Evolutionary conservation across 1,139 yeast genomes (phyloP), one percentile per base, ranked within the genome.

Genomic region (Magnusiomyces fungicola): DNA sequence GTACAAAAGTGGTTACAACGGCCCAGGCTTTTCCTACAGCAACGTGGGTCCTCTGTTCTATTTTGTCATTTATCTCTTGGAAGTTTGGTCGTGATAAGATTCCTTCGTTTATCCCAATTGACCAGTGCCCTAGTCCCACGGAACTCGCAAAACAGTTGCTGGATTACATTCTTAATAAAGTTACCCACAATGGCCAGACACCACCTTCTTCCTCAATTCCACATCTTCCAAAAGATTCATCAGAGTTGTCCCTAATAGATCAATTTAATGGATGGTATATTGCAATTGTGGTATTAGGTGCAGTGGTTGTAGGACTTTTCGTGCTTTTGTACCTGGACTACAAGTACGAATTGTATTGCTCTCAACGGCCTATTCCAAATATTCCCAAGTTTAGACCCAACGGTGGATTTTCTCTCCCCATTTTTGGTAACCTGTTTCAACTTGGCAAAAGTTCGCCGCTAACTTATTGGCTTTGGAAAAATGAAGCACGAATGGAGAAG

Each of bases 381-480:
- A 59, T 78, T 2, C 72, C 74, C 21, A 49, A 49, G 7, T 69
- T 79, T 32, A 19, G 21, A 12, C 36, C 36, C 9, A 37, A 37
- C 25, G 45, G 45, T n/a, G 51, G 53, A 4, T 43, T 48, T 21
- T 45, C 50, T 9, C 23, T 64, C 41, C 86, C 87, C 0, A 57
- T 81, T 3, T 67, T 79, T 2, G 87, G 68, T 6, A 77, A 74
- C 56, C 58, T 78, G 5, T 66, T 74, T 48, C 78, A 75, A 49
- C 69, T 78, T 0, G 63, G 71, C 27, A 51, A 66, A 16, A 74
- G 79, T 53, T 86, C 88, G 0, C 75, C 87, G 2, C 49, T 69
- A 39, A 67, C 68, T 2, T 82, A 75, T 60, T 56, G 67, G 53
- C n/a, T 32, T 5, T 32, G 36, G 36, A n/a, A 32, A 32, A 32